Percentiles rank a stretch among this genome's conserved stretches.
Evolutionary conservation across 345 rosid genomes (phyloP).

Genomic region (Crucihimalaya himalaica): DNA sequence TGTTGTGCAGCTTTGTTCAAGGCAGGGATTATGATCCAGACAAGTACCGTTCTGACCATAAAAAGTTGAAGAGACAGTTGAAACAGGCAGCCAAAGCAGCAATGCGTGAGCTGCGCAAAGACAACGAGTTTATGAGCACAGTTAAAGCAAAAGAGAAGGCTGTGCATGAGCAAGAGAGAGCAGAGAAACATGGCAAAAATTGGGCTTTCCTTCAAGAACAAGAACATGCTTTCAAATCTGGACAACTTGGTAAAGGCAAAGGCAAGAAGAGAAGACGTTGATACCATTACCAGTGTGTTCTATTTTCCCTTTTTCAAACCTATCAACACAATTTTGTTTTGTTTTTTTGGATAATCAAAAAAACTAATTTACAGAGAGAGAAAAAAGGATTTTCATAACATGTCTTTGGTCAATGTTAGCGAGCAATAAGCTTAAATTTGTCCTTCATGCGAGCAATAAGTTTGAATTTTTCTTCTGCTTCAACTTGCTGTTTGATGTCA

Average conservation of each 20-base stretch:
- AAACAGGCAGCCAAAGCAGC: slow-evolving; percentile 74
- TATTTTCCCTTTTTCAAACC: neutral
- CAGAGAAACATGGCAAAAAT: slow-evolving; percentile 69
- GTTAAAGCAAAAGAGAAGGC: slow-evolving; percentile 69
- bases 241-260: slow-evolving; percentile 79
- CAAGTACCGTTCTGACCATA: slow-evolving; percentile 63
- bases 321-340: slow-evolving; percentile 24
- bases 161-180: slow-evolving; percentile 54
- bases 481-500: slow-evolving; percentile 72
- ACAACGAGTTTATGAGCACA: slow-evolving; percentile 42
- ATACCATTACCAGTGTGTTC: neutral
- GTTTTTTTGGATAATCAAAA: slow-evolving; percentile 8
- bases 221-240: slow-evolving; percentile 83
- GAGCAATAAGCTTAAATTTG: slow-evolving; percentile 67
- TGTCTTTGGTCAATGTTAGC: slow-evolving; percentile 13
- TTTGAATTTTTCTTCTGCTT: slow-evolving; percentile 91
- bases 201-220: slow-evolving; percentile 92
- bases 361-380: slow-evolving; percentile 29
- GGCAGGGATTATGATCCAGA: slow-evolving; percentile 97
- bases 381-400: neutral
- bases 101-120: slow-evolving; percentile 83
- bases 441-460: slow-evolving; percentile 86
- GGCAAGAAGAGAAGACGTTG: slow-evolving; percentile 44
- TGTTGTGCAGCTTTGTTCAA: slow-evolving; percentile 73
- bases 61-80: slow-evolving; percentile 60